Evolutionary conservation across 1,139 yeast genomes (phyloP), one percentile per base, ranked within the genome.

Genomic region (Hyphopichia buzzinii): DNA sequence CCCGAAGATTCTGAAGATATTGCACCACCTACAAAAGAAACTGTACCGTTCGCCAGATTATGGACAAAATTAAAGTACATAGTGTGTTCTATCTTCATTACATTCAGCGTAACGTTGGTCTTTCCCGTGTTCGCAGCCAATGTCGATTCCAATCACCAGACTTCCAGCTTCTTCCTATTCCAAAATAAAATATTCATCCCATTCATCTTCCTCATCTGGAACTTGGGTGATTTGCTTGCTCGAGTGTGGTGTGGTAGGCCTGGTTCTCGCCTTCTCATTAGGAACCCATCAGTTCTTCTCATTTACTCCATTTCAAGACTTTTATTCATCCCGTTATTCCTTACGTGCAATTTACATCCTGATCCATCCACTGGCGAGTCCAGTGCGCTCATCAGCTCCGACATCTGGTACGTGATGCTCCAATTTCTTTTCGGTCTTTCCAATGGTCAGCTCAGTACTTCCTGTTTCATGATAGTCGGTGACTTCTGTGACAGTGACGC

Each of bases 51-150:
- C 42, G 21, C 47, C 1, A 62, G 67, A 11, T 63, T 84, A 25
- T 77, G 83, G 77, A 43, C 58, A 3, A 83, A 84, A 47, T 67
- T 90, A 37, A 72, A 74, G 47, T 68, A 61, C 36, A 77, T 89
- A 26, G 89, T 81, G 1, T 56, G 76, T 50, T 72, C 96, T 0
- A 85, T 92, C 16, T 83, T 88, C 50, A 51, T 81, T 35, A 81
- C 89, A 0, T 89, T 92, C 55, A 64, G 81, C n/a, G 70, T 86
- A 23, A 84, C 97, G 0, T 67, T 92, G 39, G 68, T 81, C 6
- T 92, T 88, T 66, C 97, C 97, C 0, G 94, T 92, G 1, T 89
- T 89, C 72, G 96, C 97, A 4, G 77, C 90, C 8, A 72, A 70
- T 16, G 78, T 82, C 7, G 75, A 74, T 33, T 79, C 87, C 2